Base-by-base conservation (phyloP, 495 filamentous ascomycete species). In the Neurospora pannonica region DNA sequence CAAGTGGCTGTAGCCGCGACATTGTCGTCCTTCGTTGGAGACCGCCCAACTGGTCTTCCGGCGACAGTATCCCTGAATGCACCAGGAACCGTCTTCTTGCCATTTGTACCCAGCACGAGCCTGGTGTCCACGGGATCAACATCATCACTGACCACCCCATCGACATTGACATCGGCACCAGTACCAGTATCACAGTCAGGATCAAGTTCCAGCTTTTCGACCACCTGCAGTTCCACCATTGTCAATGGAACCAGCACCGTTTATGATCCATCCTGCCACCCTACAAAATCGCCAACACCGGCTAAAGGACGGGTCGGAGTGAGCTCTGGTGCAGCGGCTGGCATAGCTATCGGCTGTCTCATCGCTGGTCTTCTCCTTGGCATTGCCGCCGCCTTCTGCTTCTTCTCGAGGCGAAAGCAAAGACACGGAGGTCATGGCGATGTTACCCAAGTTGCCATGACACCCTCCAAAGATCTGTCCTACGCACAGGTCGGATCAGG, bases 331-430 rank as follows among this genome's bases (percentile, higher is more conserved):
- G 76, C 76, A 34, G 70, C 75, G 8, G 81, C 78, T 39, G 81
- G 80, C 17, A 76, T 75, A 28, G 79, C 79, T 15, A 70, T 82
- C 60, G 80, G 74, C 21, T 79, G 80, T 46, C 73, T 78, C 60
- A 28, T 79, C n/a, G 78, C 69, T 31, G 81, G 81, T 24, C 72
- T 75, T 10, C 62, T 82, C 19, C 5, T 82, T 11, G 81, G 76
- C 10, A 36, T 76, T 43, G 71, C 77, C 36, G 72, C 72, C 15
- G 75, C 75, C 15, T 71, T 74, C 39, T 62, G 77, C 31, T 69
- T 80, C 5, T 78, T 75, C 37, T 67, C 74, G 15, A 75, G 70
- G n/a, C 46, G 74, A 34, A 71, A 67, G 69, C 60, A 62, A 34
- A 62, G 28, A 62, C 28, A 62, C 54, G 13, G 24, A 9, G 28